Base-by-base conservation (phyloP, 2,329 filamentous ascomycete species). In the Pseudogymnoascus sp. region DNA sequence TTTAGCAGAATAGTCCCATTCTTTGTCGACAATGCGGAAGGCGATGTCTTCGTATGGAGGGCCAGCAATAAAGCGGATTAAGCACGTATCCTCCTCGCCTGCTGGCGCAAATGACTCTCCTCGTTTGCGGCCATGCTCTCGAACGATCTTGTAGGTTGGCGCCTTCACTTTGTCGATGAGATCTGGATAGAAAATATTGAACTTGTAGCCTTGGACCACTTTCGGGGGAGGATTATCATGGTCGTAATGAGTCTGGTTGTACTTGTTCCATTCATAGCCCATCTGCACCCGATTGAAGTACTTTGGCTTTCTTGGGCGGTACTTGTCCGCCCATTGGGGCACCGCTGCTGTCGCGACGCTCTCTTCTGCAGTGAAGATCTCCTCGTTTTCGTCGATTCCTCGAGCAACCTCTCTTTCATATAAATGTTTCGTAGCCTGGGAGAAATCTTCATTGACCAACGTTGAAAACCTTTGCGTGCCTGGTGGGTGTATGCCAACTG, bases 201-300 rank as follows among this genome's bases (percentile, higher is more conserved):
- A 99, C 75, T 96, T 97, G 82, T 99, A 99, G 63, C 95, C 95
- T 75, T 99, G 95, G 10, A 99, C 95, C 6, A 99, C 93, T 77
- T 96, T 97, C 26, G 95, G 95, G 1, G 95, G 95, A 1, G 95
- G 95, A 72, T 97, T 97, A 73, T 97, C 93, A 75, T 97, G 91
- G 75, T 97, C 95, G 78, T 99, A 99, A 77, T 99, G 95, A 11
- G 95, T 99, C 77, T 99, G 95, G 73, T 99, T 99, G 82, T 99
- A 99, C 77, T 99, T 99, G 81, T 99, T 99, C 95, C 95, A 99
- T 76, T 99, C 95, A 75, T 97, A 99, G 62, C 95, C 95, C 90
- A 97, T 97, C 76, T 96, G 93, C 56, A 97, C 93, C 42, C 95
- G 88, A 74, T 97, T 97, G 82, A 99, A 99, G 77, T 97, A 97